phyloP scores from a whole-genome alignment of 768 basidiomycete species.

The Russula sp. region DNA sequence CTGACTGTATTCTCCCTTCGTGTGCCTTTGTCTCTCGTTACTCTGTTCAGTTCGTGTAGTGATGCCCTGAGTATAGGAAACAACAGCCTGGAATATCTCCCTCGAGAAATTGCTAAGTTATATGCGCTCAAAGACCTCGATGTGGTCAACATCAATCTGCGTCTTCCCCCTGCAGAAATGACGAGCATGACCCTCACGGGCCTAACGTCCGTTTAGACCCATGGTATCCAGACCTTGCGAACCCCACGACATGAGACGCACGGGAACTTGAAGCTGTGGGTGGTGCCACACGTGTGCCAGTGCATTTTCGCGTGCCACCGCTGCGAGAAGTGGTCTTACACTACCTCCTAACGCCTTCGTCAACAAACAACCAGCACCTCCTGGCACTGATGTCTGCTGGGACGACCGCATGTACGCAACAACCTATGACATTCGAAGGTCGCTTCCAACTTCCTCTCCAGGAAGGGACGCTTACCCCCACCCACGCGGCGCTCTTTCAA shows the following conservation, averaged over 20 bases:
- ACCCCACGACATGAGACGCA: background rate
- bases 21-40: background rate
- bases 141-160: slow-evolving; percentile 20
- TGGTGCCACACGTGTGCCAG: background rate
- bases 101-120: slow-evolving; percentile 21
- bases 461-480: slow-evolving; percentile 13
- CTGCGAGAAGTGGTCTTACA: slow-evolving; percentile 21
- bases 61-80: slow-evolving; percentile 9
- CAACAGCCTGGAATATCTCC: slow-evolving; percentile 16
- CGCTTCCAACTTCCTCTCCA: slow-evolving; percentile 18
- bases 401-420: background rate
- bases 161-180: slow-evolving; percentile 23
- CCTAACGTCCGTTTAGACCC: slow-evolving; percentile 20
- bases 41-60: background rate
- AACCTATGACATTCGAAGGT: slow-evolving; percentile 14
- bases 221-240: slow-evolving; percentile 15
- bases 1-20: slow-evolving; percentile 22
- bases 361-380: background rate
- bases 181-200: slow-evolving; percentile 13
- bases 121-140: slow-evolving; percentile 19
- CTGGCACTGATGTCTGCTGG: background rate
- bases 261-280: background rate
- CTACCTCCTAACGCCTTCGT: slow-evolving; percentile 18
- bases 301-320: slow-evolving; percentile 13
- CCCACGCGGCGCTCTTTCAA: slow-evolving; percentile 5